Evolutionary conservation across 805 yeast species (phyloP).

Genomic region (Candida railenensis): DNA sequence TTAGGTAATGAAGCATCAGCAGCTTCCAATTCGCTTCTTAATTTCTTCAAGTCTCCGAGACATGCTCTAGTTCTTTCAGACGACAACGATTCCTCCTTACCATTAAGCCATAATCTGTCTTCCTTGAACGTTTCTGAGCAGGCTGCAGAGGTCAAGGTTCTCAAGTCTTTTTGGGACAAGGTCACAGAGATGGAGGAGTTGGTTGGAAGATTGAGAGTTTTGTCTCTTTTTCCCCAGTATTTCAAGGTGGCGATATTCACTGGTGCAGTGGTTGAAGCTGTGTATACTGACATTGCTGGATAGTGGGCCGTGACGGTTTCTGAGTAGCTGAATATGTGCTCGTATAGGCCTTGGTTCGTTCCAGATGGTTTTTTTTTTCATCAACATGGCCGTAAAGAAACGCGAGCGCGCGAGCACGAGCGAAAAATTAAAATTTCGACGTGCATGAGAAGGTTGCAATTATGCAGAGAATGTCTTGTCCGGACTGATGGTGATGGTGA

Average conservation of each 20-base stretch:
- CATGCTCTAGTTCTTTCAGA: slow-evolving; percentile 69
- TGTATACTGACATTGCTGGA: slow-evolving; percentile 48
- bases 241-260: slow-evolving; percentile 97
- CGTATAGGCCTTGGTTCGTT: not conserved
- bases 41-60: slow-evolving; percentile 66
- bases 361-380: not conserved
- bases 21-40: slow-evolving; percentile 62
- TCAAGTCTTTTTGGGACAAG: slow-evolving; percentile 82
- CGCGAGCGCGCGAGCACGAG: too few species aligned
- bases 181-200: slow-evolving; percentile 96
- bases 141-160: slow-evolving; percentile 89
- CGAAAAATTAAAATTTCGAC: too few species aligned
- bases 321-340: not conserved
- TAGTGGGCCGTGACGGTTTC: too few species aligned
- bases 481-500: too few species aligned
- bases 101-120: slow-evolving; percentile 84
- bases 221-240: slow-evolving; percentile 99
- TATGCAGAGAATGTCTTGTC: too few species aligned
- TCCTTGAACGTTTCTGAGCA: slow-evolving; percentile 53
- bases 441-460: too few species aligned
- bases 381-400: too few species aligned
- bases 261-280: slow-evolving; percentile 91
- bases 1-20: slow-evolving; percentile 54
- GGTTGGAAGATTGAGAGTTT: slow-evolving; percentile 85
- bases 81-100: slow-evolving; percentile 70